Base-by-base conservation (phyloP, 768 basidiomycete genomes). In the Butyriboletus loyo region DNA sequence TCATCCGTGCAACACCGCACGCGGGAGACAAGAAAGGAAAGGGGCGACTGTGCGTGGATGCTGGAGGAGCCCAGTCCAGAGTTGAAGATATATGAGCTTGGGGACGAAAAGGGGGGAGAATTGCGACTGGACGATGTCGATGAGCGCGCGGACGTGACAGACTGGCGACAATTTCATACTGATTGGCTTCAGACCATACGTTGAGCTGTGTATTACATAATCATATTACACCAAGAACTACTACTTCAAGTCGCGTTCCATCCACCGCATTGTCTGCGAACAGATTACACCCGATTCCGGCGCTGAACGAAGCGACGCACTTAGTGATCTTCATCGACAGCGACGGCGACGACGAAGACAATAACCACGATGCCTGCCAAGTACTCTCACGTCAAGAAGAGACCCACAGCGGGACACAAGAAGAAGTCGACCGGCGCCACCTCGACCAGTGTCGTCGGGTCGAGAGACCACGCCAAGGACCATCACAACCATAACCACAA, bases 341-440 rank as follows among this genome's bases (percentile, higher is more conserved):
- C 39, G 35, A 31, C 40, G 39, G 46, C 50, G 31, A 60, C 50
- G 25, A 84, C 21, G 11, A 52, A n/a, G 24, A 42, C 28, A 6
- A 30, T 19, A 8, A 47, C 50, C 28, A 64, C 49, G 4, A 87
- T 87, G 85, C 83, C 85, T 17, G 79, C 84, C 31, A 86, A 86
- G 62, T 86, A 86, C 69, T 86, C 85, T 24, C 85, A 87, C 69
- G 80, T 84, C n/a, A 86, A 85, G 74, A 86, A 85, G 64, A 71
- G 82, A 42, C 72, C 81, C 7, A 73, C 75, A 0, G 72, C 76
- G 7, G 76, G 80, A 15, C 64, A 75, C 14, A 72, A 76, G 62
- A 79, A 77, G 62, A 84, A 80, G 59, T 41, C 62, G 31, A 53
- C 63, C n/a, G 40, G 36, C 39, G 46, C 37, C 39, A 61, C 56